Percentiles rank a stretch among this genome's conserved stretches.
These are phyloP conservation scores for Ceratocystis ficicola DNA, from an alignment of 2,329 filamentous ascomycete genomes.

Conservation along the genomic window DNA sequence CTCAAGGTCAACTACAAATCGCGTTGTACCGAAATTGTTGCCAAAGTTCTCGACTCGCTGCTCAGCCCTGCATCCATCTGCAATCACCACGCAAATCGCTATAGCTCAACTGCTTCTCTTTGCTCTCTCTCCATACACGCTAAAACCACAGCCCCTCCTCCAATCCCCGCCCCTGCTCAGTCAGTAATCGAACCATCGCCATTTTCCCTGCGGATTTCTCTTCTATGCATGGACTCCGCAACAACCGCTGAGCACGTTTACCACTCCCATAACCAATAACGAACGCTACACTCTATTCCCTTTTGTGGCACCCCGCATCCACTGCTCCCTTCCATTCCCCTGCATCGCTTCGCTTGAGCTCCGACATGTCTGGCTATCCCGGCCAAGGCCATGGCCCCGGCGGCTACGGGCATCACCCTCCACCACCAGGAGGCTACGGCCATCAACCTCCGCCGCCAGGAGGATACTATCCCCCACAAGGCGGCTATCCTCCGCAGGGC, in stretches of 20 bases:
- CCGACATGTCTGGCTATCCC: constrained; percentile 22
- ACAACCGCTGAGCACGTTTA: not conserved
- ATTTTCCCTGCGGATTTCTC: not conserved
- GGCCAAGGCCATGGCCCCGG: constrained; percentile 24
- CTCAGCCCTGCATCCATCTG: not conserved
- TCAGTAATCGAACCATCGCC: not conserved
- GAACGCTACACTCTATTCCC: not conserved
- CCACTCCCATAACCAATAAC: not conserved
- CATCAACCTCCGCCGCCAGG: constrained; percentile 24
- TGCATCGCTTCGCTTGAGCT: not conserved
- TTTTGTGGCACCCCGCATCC: not conserved
- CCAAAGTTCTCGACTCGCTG: not conserved
- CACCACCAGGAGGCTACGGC: constrained; percentile 23
- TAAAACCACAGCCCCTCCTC: not conserved
- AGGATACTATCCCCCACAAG: constrained; percentile 23
- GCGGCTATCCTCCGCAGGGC: constrained; percentile 18
- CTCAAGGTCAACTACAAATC: not conserved
- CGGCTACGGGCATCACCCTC: constrained; percentile 23
- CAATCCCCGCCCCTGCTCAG: not conserved
- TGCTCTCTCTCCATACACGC: not conserved
- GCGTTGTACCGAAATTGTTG: not conserved
- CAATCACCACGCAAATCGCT: not conserved
- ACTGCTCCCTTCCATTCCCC: not conserved
- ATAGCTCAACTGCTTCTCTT: not conserved
- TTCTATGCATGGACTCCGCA: not conserved